phyloP scores from a whole-genome alignment of 2,329 filamentous ascomycete genomes.

The Trichoderma breve region DNA sequence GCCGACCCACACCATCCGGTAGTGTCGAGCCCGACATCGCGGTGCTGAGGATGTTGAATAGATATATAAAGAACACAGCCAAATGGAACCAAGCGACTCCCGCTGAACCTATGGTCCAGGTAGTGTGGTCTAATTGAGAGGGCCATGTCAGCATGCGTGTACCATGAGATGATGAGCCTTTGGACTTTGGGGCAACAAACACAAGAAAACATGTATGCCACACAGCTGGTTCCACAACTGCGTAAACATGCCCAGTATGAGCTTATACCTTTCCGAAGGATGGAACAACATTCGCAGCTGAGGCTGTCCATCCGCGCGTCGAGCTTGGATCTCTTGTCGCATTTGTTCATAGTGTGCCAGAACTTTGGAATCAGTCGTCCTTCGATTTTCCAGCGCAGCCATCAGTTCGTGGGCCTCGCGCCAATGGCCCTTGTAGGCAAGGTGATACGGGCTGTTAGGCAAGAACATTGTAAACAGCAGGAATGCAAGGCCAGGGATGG shows the following conservation, averaged over 20 bases:
- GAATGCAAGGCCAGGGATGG: conserved; percentile 53
- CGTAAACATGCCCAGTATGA: conserved; percentile 56
- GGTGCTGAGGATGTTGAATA: conserved; percentile 61
- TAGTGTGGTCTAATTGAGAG: conserved; percentile 49
- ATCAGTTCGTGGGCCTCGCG: conserved; percentile 61
- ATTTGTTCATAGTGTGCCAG: conserved; percentile 63
- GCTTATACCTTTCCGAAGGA: conserved; percentile 54
- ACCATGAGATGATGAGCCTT: conserved; percentile 40
- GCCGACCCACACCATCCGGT: conserved; percentile 58
- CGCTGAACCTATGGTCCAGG: conserved; percentile 59
- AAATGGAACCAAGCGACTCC: conserved; percentile 54
- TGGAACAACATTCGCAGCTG: conserved; percentile 50
- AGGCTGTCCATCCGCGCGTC: conserved; percentile 48
- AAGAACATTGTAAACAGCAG: conserved; percentile 56
- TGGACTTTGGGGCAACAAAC: neutral
- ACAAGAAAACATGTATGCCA: conserved; percentile 48
- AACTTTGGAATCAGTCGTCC: conserved; percentile 58
- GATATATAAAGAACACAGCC: conserved; percentile 54
- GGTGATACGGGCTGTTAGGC: conserved; percentile 66
- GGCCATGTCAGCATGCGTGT: conserved; percentile 29
- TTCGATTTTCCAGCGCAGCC: conserved; percentile 53
- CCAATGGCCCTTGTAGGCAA: conserved; percentile 65
- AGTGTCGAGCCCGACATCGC: conserved; percentile 57
- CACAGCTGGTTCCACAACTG: conserved; percentile 60
- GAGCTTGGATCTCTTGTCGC: conserved; percentile 52